Conservation (phyloP, 441 rosid genomes). For the Mallotus repandus region DNA sequence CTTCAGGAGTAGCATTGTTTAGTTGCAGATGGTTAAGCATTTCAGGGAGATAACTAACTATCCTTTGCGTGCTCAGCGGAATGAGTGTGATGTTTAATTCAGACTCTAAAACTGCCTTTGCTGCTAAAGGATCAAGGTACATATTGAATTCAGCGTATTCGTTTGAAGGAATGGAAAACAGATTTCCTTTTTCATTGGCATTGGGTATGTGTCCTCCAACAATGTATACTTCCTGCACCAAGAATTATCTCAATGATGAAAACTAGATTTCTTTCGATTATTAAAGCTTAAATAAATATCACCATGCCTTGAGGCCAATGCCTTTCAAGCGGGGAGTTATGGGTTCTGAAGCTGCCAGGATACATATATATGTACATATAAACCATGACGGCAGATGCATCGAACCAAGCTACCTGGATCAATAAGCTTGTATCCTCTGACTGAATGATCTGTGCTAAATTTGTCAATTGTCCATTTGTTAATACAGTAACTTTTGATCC, state of each 20-base stretch:
- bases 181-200: constrained; percentile 25
- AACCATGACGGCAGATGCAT: too few species aligned
- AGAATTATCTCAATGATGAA: background rate
- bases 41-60: constrained; percentile 25
- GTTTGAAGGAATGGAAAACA: constrained; percentile 30
- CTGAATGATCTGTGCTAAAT: constrained; percentile 7
- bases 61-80: constrained; percentile 29
- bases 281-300: too few species aligned
- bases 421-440: background rate
- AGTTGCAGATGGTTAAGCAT: constrained; percentile 12
- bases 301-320: too few species aligned
- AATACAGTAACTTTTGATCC: constrained; percentile 6
- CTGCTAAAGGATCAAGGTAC: constrained; percentile 38
- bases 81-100: constrained; percentile 26
- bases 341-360: too few species aligned
- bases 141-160: constrained; percentile 32
- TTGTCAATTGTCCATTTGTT: constrained; percentile 14
- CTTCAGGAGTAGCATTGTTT: constrained; percentile 17
- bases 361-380: too few species aligned
- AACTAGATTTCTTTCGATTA: too few species aligned
- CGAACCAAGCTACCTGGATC: background rate
- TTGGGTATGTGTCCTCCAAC: constrained; percentile 21
- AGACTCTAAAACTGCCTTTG: constrained; percentile 26
- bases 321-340: too few species aligned
- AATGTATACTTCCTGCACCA: constrained; percentile 27